A percentile compares a stretch with the other conserved stretches of the same genome.
Evolutionary conservation across 495 filamentous ascomycete genomes (phyloP).

Genomic region (Hypoxylon trugodes): DNA sequence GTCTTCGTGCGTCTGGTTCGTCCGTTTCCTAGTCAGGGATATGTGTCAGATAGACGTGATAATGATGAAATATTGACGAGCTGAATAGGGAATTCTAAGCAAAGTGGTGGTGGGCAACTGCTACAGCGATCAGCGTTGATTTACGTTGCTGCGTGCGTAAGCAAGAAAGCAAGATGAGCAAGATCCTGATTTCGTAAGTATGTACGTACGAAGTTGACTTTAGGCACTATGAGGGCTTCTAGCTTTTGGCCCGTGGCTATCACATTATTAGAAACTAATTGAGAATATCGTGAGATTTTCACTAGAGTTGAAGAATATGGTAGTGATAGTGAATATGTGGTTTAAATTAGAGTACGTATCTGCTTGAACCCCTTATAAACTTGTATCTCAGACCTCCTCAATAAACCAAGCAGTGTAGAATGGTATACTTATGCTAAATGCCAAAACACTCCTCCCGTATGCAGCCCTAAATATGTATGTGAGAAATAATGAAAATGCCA

Average conservation of each 20-base stretch:
- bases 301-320: neutral
- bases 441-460: conserved; percentile 16
- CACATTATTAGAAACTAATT: neutral
- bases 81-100: neutral
- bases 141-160: conserved; percentile 32
- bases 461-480: conserved; percentile 11
- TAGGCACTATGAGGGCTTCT: neutral
- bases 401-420: conserved; percentile 8
- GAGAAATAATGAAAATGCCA: conserved; percentile 18
- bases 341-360: conserved; percentile 24
- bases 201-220: neutral
- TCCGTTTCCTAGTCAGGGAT: neutral
- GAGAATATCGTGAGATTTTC: neutral
- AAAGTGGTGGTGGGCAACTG: neutral
- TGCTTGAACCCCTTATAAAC: conserved; percentile 5
- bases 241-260: neutral
- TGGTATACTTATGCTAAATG: conserved; percentile 15
- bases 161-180: conserved; percentile 29
- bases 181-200: conserved; percentile 6
- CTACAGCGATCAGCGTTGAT: conserved; percentile 25
- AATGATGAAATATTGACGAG: conserved; percentile 19
- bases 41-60: conserved; percentile 12
- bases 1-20: neutral
- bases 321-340: conserved; percentile 5
- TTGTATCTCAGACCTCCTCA: conserved; percentile 10